phyloP scores from a whole-genome alignment of 805 yeast species.

The Candida berthetii region DNA sequence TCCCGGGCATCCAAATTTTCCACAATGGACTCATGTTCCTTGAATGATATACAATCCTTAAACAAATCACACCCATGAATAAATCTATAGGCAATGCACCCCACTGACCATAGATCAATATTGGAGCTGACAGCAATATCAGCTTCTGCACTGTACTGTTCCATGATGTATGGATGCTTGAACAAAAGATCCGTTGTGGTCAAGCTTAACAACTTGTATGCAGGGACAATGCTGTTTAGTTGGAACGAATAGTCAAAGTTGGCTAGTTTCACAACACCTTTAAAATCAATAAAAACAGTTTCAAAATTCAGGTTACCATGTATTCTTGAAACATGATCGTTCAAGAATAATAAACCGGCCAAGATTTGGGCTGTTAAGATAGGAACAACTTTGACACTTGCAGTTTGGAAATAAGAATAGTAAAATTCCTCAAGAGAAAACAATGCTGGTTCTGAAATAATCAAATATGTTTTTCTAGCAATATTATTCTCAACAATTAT shows the following conservation, averaged over 20 bases:
- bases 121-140: background rate
- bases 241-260: slow-evolving; percentile 5
- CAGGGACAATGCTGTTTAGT: background rate
- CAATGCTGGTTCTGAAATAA: slow-evolving; percentile 2
- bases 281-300: slow-evolving; percentile 4
- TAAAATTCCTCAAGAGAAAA: slow-evolving; percentile 4
- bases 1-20: background rate
- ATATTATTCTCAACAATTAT: slow-evolving; percentile 1
- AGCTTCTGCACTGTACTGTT: background rate
- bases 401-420: background rate
- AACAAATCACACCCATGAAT: background rate
- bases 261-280: slow-evolving; percentile 6
- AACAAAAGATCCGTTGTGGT: background rate
- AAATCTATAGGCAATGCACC: background rate
- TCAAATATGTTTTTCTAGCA: slow-evolving; percentile 2
- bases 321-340: background rate
- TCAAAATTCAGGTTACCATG: slow-evolving; percentile 10
- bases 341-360: slow-evolving; percentile 4
- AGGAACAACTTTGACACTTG: background rate
- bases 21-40: background rate
- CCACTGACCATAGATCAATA: background rate
- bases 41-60: background rate
- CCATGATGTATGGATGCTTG: background rate
- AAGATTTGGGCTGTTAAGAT: slow-evolving; percentile 1
- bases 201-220: background rate